Conservation (phyloP, 176 grass and related monocot genomes). For the Rhipidocladum racemiflorum region DNA sequence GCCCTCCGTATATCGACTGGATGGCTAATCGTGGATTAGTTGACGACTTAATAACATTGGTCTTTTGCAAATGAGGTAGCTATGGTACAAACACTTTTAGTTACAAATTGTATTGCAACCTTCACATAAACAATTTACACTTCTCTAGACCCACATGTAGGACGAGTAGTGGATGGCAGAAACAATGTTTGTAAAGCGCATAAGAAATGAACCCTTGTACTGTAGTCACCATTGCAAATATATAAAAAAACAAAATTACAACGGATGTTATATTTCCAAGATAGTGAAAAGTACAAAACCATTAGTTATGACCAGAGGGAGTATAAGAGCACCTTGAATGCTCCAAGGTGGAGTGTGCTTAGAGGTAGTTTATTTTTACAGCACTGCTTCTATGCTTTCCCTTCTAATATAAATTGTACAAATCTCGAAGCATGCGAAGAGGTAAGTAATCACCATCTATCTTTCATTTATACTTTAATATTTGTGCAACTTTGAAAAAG, state of each 20-base stretch:
- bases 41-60: too few relatives aligned
- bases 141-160: constrained; percentile 1
- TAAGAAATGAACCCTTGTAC: neutral
- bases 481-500: too few relatives aligned
- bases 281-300: neutral
- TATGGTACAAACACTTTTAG: neutral
- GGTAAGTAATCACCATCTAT: too few relatives aligned
- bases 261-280: neutral
- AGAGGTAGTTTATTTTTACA: constrained; percentile 1
- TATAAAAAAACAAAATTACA: neutral
- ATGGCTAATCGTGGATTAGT: too few relatives aligned
- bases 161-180: neutral
- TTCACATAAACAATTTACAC: neutral
- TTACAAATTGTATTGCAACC: constrained; percentile 5
- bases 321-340: neutral
- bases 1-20: too few relatives aligned
- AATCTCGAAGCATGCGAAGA: too few relatives aligned
- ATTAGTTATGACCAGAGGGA: neutral
- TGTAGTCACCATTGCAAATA: neutral
- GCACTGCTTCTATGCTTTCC: too few relatives aligned
- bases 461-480: too few relatives aligned
- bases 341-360: constrained; percentile 8
- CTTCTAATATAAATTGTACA: too few relatives aligned
- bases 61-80: neutral
- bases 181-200: neutral